Percentiles rank a stretch among this genome's conserved stretches.
Evolutionary conservation across 2,329 filamentous ascomycete genomes (phyloP).

Genomic region (Camillea tinctor): DNA sequence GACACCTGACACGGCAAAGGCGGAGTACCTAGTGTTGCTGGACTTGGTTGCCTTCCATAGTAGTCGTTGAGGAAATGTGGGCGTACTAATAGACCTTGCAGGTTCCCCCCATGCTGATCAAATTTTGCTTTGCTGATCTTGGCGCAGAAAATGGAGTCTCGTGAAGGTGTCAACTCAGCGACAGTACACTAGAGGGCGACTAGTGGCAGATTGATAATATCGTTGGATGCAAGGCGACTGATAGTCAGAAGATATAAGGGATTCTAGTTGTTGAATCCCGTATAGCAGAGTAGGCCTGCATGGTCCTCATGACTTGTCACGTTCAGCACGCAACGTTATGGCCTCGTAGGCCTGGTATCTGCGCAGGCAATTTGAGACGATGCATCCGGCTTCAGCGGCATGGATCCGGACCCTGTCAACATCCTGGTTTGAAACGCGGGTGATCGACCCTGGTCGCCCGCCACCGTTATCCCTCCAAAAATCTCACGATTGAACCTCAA

Average conservation of each 20-base stretch:
- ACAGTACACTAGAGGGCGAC: background rate
- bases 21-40: background rate
- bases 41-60: background rate
- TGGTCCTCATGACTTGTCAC: background rate
- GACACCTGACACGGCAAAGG: background rate
- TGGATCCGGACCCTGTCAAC: constrained; percentile 1
- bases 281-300: background rate
- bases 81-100: background rate
- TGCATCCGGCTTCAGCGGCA: constrained; percentile 1
- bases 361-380: background rate
- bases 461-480: background rate
- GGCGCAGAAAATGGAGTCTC: background rate
- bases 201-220: background rate
- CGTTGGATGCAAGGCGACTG: background rate
- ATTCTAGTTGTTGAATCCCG: background rate
- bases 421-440: constrained; percentile 3
- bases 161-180: background rate
- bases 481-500: background rate
- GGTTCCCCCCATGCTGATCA: background rate
- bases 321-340: background rate
- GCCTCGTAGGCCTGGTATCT: background rate
- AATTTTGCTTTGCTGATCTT: background rate
- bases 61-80: background rate
- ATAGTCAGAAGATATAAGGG: background rate
- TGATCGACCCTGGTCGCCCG: constrained; percentile 1